phyloP scores from a whole-genome alignment of 129 eudicot genomes.

The Glebionis coronaria region DNA sequence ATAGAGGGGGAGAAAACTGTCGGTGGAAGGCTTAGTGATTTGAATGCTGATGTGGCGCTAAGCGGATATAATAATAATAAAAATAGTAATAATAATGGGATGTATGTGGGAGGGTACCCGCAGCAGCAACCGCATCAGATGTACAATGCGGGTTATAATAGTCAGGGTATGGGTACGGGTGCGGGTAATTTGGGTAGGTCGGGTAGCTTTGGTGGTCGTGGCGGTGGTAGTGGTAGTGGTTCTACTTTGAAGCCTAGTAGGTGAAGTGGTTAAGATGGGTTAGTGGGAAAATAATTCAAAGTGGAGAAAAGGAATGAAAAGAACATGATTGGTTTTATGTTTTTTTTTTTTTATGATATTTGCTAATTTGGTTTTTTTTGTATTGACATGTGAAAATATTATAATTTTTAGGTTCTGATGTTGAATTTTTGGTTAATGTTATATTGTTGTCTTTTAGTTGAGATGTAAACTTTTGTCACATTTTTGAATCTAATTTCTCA shows the following conservation, averaged over 20 bases:
- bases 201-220: slow-evolving; percentile 2
- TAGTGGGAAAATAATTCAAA: neutral
- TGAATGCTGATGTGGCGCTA: slow-evolving; percentile 14
- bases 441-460: too few relatives aligned
- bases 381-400: slow-evolving; percentile 26
- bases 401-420: neutral
- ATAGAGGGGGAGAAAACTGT: slow-evolving; percentile 48
- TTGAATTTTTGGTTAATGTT: too few relatives aligned
- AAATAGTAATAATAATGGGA: slow-evolving; percentile 26
- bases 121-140: slow-evolving; percentile 16
- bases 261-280: slow-evolving; percentile 20
- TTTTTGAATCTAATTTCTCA: too few relatives aligned
- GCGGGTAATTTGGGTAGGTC: slow-evolving; percentile 28
- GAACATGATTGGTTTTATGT: neutral
- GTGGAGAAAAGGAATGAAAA: neutral
- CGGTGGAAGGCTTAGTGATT: slow-evolving; percentile 19
- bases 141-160: slow-evolving; percentile 28
- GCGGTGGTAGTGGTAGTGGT: slow-evolving; percentile 24
- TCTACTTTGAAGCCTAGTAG: slow-evolving; percentile 32
- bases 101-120: slow-evolving; percentile 33
- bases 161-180: slow-evolving; percentile 37
- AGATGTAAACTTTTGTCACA: too few relatives aligned
- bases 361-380: slow-evolving; percentile 11
- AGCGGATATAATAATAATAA: slow-evolving; percentile 12
- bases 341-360: slow-evolving; percentile 1